Evolutionary conservation across 2,329 filamentous ascomycete genomes (phyloP).

Genomic region (Talaromyces marneffei): DNA sequence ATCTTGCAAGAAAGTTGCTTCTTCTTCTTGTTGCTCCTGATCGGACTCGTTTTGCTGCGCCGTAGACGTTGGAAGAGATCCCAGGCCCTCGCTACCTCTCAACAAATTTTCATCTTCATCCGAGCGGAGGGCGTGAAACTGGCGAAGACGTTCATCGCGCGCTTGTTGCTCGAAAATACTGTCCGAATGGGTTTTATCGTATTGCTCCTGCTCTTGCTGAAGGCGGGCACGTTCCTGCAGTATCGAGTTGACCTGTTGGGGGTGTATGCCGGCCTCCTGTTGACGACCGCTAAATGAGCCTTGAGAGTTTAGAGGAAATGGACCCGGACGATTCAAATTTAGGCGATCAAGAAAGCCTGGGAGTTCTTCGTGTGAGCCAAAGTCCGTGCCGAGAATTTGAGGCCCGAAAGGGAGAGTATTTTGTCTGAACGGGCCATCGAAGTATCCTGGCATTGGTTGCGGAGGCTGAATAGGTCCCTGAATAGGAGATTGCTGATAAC

Average conservation of each 20-base stretch:
- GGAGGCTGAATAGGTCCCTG: slow-evolving; percentile 54
- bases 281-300: slow-evolving; percentile 44
- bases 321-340: slow-evolving; percentile 50
- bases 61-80: slow-evolving; percentile 40
- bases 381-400: slow-evolving; percentile 41
- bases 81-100: slow-evolving; percentile 35
- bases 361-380: slow-evolving; percentile 65
- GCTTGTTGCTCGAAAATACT: slow-evolving; percentile 46
- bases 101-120: slow-evolving; percentile 54
- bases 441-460: slow-evolving; percentile 60
- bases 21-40: neutral
- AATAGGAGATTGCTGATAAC: slow-evolving; percentile 57
- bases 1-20: slow-evolving; percentile 27
- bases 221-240: slow-evolving; percentile 56
- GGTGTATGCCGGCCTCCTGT: slow-evolving; percentile 42
- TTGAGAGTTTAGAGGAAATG: slow-evolving; percentile 44
- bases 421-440: slow-evolving; percentile 52
- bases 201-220: slow-evolving; percentile 57
- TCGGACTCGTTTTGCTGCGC: slow-evolving; percentile 13
- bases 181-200: slow-evolving; percentile 40
- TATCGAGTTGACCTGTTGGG: slow-evolving; percentile 55
- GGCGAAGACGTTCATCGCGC: slow-evolving; percentile 64
- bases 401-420: slow-evolving; percentile 36
- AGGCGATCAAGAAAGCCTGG: slow-evolving; percentile 60
- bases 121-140: slow-evolving; percentile 75